phyloP scores from a whole-genome alignment of 2,329 filamentous ascomycete genomes.

The Penicillium polonicum region DNA sequence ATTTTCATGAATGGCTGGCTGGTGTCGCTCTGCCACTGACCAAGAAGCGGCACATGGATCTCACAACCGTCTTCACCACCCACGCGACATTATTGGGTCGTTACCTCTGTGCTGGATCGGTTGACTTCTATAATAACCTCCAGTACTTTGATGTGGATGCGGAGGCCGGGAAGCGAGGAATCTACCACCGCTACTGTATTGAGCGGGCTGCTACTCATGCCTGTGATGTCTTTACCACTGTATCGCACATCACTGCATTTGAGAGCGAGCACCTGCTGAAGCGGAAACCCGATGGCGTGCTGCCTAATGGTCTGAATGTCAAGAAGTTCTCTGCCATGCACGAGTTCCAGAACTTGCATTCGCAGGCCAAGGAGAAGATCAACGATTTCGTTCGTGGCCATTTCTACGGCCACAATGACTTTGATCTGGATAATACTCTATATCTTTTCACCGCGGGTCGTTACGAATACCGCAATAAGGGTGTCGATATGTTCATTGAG shows the following conservation, averaged over 20 bases:
- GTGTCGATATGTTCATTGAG: constrained; percentile 99
- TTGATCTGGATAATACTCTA: constrained; percentile 91
- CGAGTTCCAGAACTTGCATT: constrained; percentile 98
- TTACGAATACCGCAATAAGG: constrained; percentile 98
- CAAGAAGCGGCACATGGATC: constrained; percentile 91
- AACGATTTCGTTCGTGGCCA: constrained; percentile 97
- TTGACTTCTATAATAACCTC: constrained; percentile 99
- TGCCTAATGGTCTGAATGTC: constrained; percentile 96
- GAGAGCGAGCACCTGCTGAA: constrained; percentile 97
- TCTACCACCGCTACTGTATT: constrained; percentile 98
- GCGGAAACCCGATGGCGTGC: constrained; percentile 92
- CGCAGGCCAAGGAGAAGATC: constrained; percentile 95
- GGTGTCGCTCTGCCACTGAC: constrained; percentile 88
- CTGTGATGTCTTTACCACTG: constrained; percentile 95
- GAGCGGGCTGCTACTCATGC: constrained; percentile 90
- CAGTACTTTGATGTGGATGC: constrained; percentile 95
- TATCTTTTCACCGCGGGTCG: constrained; percentile 97
- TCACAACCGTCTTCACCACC: constrained; percentile 98
- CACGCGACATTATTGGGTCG: constrained; percentile 93
- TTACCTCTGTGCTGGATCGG: constrained; percentile 94
- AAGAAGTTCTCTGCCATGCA: constrained; percentile 98
- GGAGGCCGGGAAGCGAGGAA: constrained; percentile 95
- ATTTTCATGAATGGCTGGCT: constrained; percentile 98
- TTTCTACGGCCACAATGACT: constrained; percentile 98
- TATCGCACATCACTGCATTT: constrained; percentile 97